phyloP scores from a whole-genome alignment of 495 filamentous ascomycete genomes.

The Neurospora sp. region DNA sequence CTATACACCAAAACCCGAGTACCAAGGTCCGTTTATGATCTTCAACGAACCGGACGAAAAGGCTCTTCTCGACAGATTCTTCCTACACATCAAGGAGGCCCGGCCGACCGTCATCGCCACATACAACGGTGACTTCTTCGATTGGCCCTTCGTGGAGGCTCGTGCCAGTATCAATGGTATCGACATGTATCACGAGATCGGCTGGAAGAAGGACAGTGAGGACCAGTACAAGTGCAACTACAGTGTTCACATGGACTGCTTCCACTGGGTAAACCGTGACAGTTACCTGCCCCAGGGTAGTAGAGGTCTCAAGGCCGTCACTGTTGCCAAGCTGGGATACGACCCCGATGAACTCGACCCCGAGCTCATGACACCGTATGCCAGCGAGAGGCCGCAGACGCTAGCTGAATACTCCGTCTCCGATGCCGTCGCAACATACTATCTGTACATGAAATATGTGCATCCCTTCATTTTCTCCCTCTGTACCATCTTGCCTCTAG shows the following conservation, averaged over 20 bases:
- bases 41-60: conserved; percentile 98
- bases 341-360: conserved; percentile 97
- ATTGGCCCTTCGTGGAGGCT: conserved; percentile 98
- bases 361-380: conserved; percentile 94
- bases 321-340: conserved; percentile 93
- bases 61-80: conserved; percentile 79
- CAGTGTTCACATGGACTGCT: conserved; percentile 98
- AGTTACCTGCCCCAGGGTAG: conserved; percentile 96
- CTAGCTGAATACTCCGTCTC: conserved; percentile 97
- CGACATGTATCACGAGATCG: conserved; percentile 98
- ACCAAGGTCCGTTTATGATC: conserved; percentile 86
- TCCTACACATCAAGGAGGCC: conserved; percentile 88
- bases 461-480: conserved; percentile 98
- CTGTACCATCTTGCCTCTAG: conserved; percentile 90
- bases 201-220: conserved; percentile 88
- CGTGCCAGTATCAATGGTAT: conserved; percentile 89
- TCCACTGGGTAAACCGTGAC: conserved; percentile 97
- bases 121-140: conserved; percentile 99
- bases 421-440: conserved; percentile 97
- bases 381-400: conserved; percentile 82
- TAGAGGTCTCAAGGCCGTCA: conserved; percentile 94
- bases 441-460: conserved; percentile 99
- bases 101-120: conserved; percentile 94
- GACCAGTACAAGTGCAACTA: conserved; percentile 93
- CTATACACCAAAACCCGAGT: conserved; percentile 95